phyloP scores from a whole-genome alignment of 2,329 filamentous ascomycete species.

The Cyclaneusma minus region DNA sequence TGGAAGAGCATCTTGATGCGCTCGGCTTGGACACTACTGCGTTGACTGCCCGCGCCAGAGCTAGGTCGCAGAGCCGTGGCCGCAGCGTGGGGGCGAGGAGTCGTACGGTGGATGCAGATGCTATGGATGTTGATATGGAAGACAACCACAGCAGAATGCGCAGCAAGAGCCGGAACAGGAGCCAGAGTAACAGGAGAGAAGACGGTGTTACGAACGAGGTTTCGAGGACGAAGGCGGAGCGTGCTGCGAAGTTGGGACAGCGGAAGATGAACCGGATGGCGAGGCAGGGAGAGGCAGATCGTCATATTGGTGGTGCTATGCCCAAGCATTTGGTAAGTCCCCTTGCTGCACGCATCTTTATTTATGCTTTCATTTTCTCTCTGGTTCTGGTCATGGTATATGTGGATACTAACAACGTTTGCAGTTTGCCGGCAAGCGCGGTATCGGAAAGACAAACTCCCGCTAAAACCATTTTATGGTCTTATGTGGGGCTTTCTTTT shows the following conservation, averaged over 20 bases:
- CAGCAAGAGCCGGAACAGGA: conserved; percentile 57
- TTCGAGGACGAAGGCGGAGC: conserved; percentile 65
- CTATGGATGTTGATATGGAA: conserved; percentile 59
- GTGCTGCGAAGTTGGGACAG: conserved; percentile 77
- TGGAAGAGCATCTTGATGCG: conserved; percentile 71
- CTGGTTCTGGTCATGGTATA: conserved; percentile 1
- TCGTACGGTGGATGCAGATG: conserved; percentile 45
- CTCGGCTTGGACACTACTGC: conserved; percentile 74
- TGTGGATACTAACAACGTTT: conserved; percentile 19
- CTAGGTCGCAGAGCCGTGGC: conserved; percentile 51
- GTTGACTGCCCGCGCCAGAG: conserved; percentile 57
- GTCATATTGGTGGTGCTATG: conserved; percentile 67
- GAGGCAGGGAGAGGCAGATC: conserved; percentile 89
- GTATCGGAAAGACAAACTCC: conserved; percentile 75
- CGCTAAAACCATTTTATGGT: conserved; percentile 29
- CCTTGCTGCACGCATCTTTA: conserved; percentile 2
- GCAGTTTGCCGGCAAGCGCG: conserved; percentile 78
- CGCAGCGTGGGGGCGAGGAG: conserved; percentile 52
- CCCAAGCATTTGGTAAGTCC: conserved; percentile 78
- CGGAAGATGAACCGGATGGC: conserved; percentile 99
- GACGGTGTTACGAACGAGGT: conserved; percentile 60
- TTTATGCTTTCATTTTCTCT: conserved; percentile 2
- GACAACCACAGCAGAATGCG: conserved; percentile 42
- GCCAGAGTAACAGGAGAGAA: conserved; percentile 54
- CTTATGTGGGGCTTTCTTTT: conserved; percentile 1